Percentiles rank a stretch among this genome's conserved stretches.
These are phyloP conservation scores for Fistulinella staudtii DNA, from an alignment of 1,284 basidiomycete genomes.

Conservation along the genomic window DNA sequence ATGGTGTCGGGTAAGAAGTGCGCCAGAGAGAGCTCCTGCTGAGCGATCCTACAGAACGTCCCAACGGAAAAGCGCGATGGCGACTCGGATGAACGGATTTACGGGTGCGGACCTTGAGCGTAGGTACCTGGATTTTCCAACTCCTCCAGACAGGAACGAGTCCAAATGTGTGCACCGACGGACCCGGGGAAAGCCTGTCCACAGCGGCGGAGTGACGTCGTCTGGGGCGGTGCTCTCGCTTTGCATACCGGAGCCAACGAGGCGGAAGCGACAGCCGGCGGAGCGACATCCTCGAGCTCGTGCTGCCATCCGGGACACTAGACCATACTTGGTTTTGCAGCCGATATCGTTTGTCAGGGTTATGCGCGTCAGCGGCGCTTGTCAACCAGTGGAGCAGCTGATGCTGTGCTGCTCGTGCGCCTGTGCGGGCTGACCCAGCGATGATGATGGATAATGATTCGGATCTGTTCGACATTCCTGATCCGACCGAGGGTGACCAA, in stretches of 20 bases:
- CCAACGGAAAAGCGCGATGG: too few relatives aligned
- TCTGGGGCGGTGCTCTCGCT: not conserved
- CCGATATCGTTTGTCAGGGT: too few relatives aligned
- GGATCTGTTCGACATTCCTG: slow-evolving; percentile 60
- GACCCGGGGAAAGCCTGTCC: not conserved
- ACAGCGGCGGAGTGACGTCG: slow-evolving; percentile 15
- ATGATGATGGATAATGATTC: slow-evolving; percentile 45
- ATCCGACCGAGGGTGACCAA: slow-evolving; percentile 50
- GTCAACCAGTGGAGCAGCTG: too few relatives aligned
- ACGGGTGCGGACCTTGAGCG: too few relatives aligned
- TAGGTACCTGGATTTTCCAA: not conserved
- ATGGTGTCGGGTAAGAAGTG: slow-evolving; percentile 51
- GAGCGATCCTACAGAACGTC: too few relatives aligned
- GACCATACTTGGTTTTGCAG: too few relatives aligned
- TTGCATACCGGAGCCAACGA: slow-evolving; percentile 23
- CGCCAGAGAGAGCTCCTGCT: too few relatives aligned
- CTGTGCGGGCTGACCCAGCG: too few relatives aligned
- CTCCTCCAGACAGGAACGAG: not conserved
- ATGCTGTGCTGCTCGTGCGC: too few relatives aligned
- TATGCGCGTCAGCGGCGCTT: slow-evolving; percentile 14
- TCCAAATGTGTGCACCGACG: too few relatives aligned
- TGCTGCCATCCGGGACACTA: too few relatives aligned
- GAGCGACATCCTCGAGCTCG: slow-evolving; percentile 24
- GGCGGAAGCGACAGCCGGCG: slow-evolving; percentile 32
- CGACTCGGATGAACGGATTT: too few relatives aligned